Base-by-base conservation (phyloP, 129 eudicot species). In the Silybum marianum region DNA sequence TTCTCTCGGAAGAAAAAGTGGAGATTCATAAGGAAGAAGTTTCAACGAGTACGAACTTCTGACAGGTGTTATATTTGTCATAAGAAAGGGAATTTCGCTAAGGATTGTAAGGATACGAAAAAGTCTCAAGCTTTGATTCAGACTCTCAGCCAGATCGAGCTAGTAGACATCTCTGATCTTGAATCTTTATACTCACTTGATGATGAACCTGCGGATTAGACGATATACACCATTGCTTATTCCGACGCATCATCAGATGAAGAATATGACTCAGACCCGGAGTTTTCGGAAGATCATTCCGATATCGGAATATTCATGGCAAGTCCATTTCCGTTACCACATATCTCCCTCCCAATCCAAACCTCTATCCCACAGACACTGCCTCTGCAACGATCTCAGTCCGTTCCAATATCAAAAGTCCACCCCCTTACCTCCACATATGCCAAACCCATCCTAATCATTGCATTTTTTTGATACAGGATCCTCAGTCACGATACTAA, bases 161-260 rank as follows among this genome's bases (percentile, higher is more conserved):
- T 39, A 0, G 28, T 14, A 0, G 39, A 34, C 3, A 2, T 70
- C 0, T 58, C 36, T 6, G 40, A 80, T 12, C 34, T 80, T 0
- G 72, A 71, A 6, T 66, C 81, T 1, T 14, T 75, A 1, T 63
- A 77, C 34, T 77, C 58, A 0, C 22, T 77, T 9, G 80, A 76
- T 19, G 72, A 76, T 18, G 72, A 76, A 6, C 32, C 30, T 2
- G 30, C 2, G n/a, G n/a, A n/a, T 26, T 26, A 26, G 1, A 26
- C 30, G 30, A 26, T 26, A n/a, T n/a, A n/a, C n/a, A n/a, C n/a
- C n/a, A n/a, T n/a, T n/a, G n/a, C n/a, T n/a, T n/a, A n/a, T 42
- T 39, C 62, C 3, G 18, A 72, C 1, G 18, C 13, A 0, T 36
- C 75, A 18, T 26, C 30, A 26, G 30, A 26, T 26, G 30, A 26